Percentiles rank a stretch among this genome's conserved stretches.
Evolutionary conservation across 2,329 filamentous ascomycete genomes (phyloP).

Genomic region (Cytospora piceicola): DNA sequence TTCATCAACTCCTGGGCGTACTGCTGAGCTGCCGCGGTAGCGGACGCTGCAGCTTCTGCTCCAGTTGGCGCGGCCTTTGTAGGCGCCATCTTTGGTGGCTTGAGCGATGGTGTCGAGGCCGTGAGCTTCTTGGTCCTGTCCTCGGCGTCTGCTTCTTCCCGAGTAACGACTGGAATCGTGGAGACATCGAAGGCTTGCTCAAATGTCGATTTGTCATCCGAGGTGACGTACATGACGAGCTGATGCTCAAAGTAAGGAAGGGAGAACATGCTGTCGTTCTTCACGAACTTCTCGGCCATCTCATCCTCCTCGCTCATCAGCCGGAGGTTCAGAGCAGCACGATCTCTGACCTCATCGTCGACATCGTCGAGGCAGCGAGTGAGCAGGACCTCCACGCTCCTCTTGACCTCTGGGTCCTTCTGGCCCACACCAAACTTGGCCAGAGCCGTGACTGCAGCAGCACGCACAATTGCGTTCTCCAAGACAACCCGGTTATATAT

Average conservation of each 20-base stretch:
- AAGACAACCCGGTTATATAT: slow-evolving; percentile 98
- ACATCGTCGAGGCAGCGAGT: slow-evolving; percentile 94
- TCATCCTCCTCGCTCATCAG: slow-evolving; percentile 93
- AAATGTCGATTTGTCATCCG: slow-evolving; percentile 85
- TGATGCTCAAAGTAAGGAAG: slow-evolving; percentile 95
- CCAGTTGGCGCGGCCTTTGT: slow-evolving; percentile 71
- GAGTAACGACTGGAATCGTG: slow-evolving; percentile 88
- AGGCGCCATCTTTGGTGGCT: slow-evolving; percentile 82
- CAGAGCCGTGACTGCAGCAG: slow-evolving; percentile 91
- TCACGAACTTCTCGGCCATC: slow-evolving; percentile 83
- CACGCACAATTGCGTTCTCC: slow-evolving; percentile 94
- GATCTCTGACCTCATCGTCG: slow-evolving; percentile 96
- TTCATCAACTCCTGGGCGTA: slow-evolving; percentile 85
- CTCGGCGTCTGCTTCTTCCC: slow-evolving; percentile 94
- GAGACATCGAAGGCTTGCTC: slow-evolving; percentile 85
- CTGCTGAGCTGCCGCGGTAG: slow-evolving; percentile 80
- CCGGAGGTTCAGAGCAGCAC: slow-evolving; percentile 87
- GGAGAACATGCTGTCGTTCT: slow-evolving; percentile 96
- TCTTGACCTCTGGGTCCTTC: slow-evolving; percentile 95
- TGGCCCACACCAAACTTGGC: slow-evolving; percentile 98
- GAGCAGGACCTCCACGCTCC: slow-evolving; percentile 89
- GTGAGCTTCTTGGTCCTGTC: slow-evolving; percentile 98
- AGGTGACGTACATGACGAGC: slow-evolving; percentile 95
- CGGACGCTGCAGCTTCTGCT: slow-evolving; percentile 75
- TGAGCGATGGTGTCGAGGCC: slow-evolving; percentile 87